These are phyloP conservation scores for Penicillium manginii DNA, from an alignment of 495 filamentous ascomycete genomes.

Conservation along the genomic window DNA sequence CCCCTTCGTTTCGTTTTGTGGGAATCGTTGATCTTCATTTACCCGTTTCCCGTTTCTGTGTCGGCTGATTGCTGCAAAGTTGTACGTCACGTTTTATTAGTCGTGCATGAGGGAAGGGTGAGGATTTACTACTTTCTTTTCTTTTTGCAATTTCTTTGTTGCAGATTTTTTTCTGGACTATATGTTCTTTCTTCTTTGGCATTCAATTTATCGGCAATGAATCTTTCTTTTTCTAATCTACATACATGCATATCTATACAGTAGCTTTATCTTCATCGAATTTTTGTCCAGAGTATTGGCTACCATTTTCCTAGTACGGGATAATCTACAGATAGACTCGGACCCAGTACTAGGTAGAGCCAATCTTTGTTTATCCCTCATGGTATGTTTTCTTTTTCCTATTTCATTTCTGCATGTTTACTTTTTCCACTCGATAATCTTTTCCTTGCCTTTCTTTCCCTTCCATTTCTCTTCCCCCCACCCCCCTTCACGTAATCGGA, in stretches of 20 bases:
- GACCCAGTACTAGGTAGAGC: no score
- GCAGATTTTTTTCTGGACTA: background rate
- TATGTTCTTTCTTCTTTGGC: constrained; percentile 3
- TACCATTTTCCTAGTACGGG: no score
- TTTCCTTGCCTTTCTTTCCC: constrained; percentile 1
- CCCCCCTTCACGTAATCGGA: background rate
- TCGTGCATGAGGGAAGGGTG: constrained; percentile 22
- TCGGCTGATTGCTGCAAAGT: constrained; percentile 15
- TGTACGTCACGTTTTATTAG: constrained; percentile 17
- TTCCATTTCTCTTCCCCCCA: background rate
- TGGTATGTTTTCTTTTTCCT: background rate
- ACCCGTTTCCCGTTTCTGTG: background rate
- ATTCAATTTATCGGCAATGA: background rate
- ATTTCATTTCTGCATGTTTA: background rate
- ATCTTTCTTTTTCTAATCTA: background rate
- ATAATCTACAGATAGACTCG: no score
- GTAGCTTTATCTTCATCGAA: no score
- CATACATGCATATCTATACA: background rate
- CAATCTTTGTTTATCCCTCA: no score
- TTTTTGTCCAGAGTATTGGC: no score
- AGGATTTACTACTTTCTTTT: constrained; percentile 15
- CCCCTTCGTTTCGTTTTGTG: constrained; percentile 2
- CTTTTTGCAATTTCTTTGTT: constrained; percentile 6
- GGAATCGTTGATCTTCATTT: background rate
- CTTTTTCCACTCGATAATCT: constrained; percentile 3